phyloP scores from a whole-genome alignment of 78 protist genomes.

The Emiliania huxleyi region DNA sequence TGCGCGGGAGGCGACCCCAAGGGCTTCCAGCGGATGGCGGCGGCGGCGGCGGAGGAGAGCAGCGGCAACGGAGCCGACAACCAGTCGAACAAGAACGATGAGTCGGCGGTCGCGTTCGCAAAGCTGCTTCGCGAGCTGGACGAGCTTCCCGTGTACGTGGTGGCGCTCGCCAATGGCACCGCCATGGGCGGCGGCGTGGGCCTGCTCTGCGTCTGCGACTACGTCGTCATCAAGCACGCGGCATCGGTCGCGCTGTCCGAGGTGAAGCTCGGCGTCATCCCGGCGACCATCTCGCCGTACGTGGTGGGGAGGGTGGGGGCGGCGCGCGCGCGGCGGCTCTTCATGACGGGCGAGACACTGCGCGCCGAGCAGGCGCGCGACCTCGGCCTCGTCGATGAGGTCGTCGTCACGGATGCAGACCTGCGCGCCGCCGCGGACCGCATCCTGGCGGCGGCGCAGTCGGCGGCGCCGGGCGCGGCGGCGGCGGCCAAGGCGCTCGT shows the following conservation, averaged over 20 bases:
- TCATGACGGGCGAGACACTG: background rate
- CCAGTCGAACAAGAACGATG: no score
- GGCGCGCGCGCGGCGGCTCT: background rate
- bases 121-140: background rate
- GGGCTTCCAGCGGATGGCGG: background rate
- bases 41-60: background rate
- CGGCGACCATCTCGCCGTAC: background rate
- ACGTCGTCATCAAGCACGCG: background rate
- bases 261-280: background rate
- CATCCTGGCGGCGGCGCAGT: background rate
- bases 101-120: background rate
- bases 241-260: background rate
- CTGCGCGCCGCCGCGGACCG: background rate
- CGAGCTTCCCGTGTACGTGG: background rate
- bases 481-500: background rate
- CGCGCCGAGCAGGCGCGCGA: background rate
- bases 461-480: background rate
- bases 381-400: background rate
- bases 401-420: background rate
- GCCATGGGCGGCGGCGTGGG: background rate
- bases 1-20: background rate
- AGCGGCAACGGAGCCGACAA: no score
- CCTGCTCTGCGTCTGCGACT: background rate
- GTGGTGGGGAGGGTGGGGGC: background rate
- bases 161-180: background rate